Conservation (phyloP, 148 eudicot species). For the Chenopodium formosanum region DNA sequence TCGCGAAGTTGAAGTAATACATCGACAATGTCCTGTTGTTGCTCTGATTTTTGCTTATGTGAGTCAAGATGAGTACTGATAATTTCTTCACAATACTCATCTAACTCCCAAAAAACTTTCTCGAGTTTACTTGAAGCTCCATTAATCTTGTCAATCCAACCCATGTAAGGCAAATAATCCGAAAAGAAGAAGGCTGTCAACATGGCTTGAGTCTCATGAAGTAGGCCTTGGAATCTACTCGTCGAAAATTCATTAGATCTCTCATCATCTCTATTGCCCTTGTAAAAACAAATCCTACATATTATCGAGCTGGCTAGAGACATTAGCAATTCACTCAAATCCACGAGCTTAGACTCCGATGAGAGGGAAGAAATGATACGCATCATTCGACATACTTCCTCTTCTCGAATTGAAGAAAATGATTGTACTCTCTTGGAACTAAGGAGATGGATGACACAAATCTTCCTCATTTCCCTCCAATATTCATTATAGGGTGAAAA, state of each 20-base stretch:
- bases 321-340: conserved; percentile 12
- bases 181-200: not conserved
- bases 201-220: conserved; percentile 8
- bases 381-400: conserved; percentile 27
- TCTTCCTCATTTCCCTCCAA: conserved; percentile 27
- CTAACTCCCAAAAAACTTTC: not conserved
- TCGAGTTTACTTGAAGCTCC: conserved; percentile 10
- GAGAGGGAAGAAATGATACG: not conserved
- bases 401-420: conserved; percentile 22
- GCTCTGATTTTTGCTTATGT: not conserved
- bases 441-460: conserved; percentile 18
- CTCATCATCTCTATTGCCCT: not conserved
- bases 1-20: conserved; percentile 12
- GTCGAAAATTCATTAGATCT: not conserved
- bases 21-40: conserved; percentile 14
- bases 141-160: conserved; percentile 13
- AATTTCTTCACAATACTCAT: conserved; percentile 5
- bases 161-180: conserved; percentile 12
- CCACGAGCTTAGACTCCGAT: not conserved
- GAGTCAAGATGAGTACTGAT: conserved; percentile 7
- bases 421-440: conserved; percentile 26
- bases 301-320: conserved; percentile 9
- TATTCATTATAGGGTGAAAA: conserved; percentile 22
- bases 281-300: conserved; percentile 14
- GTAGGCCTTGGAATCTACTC: not conserved